Base-by-base conservation (phyloP, 75 land plant genomes). In the Selaginella tamariscina region DNA sequence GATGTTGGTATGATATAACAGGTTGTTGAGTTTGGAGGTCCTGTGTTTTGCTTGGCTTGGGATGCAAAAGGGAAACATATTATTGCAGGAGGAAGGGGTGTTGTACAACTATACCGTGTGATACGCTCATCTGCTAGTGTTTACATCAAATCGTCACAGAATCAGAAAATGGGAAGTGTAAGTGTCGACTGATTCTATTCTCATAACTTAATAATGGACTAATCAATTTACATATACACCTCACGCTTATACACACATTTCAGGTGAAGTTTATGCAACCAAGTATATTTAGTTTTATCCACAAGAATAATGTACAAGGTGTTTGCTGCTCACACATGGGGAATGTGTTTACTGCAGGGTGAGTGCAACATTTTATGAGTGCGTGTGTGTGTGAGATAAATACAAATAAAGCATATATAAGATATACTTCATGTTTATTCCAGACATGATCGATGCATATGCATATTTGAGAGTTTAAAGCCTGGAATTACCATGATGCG, bases 11-110 rank as follows among this genome's bases (percentile, higher is more conserved):
- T 59, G 27, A 5, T 21, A 2, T 26, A 21, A 0, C 55, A 74
- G 76, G 71, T 74, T 32, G 59, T 74, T 13, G 76, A 74, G 59
- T 74, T 69, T 69, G 76, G 76, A 32, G 76, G 72, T 0, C 76
- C 76, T 30, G 76, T 74, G 27, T 68, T 39, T 54, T 74, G 71
- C 32, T 29, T 74, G 26, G 71, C 71, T 23, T 74, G 76, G 76
- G 71, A 74, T 33, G 29, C 66, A 26, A 74, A 74, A 32, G 65
- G 72, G 23, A 57, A 39, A 33, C 76, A 68, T n/a, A 5, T 74
- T 27, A 54, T 74, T 33, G 76, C 71, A 26, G 76, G 76, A 27
- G 71, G 76, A 29, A 18, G 56, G 15, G 76, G 76, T 18, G 76
- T 69, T 15, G 71, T 74, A 0, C 76, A 74, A 29, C 30, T 74